Evolutionary conservation across 139 green algal species (phyloP), one percentile per base, ranked within the genome.

Genomic region (Chlamydomonas eustigma): DNA sequence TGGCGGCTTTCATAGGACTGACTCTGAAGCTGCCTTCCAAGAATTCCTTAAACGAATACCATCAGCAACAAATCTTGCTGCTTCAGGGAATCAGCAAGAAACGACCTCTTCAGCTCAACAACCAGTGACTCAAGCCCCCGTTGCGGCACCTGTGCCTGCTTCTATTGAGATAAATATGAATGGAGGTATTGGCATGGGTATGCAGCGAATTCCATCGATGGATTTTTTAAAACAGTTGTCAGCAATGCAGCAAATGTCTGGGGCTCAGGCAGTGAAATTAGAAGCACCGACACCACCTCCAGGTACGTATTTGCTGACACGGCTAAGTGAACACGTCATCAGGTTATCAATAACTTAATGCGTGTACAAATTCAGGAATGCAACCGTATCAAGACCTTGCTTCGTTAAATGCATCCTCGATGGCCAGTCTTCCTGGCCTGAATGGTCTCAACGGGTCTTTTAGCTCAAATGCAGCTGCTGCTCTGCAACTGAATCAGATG

Each of bases 21-120:
- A 91, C 76, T 80, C 44, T 1, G 85, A 92, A 50, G 78, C 82
- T 6, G 87, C 87, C 1, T 93, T 93, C 72, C 77, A 89, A 68
- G 90, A 92, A 37, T 92, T 92, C 51, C 51, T 94, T 0, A 90
- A 91, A 50, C 80, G 87, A 28, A 94, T 94, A 39, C 90, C 90
- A 0, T 88, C 80, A 2, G 83, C 81, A 4, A 89, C 66, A 8
- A 91, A 90, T 79, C 79, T 93, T 1, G 83, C 81, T 4, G 74
- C 80, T 22, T 64, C 76, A 5, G 50, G 33, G 50, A 18, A 63
- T 18, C 51, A 63, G 12, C 25, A n/a, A 3, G 44, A 58, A 28
- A 25, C 24, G 31, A 25, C 28, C 2, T 31, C 71, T 38, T 28
- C 4, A 12, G 28, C 70, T 31, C 33, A 22, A 35, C 6, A 39